These are phyloP conservation scores for Coniophora puteana DNA, from an alignment of 1,284 basidiomycete species.

Conservation along the genomic window DNA sequence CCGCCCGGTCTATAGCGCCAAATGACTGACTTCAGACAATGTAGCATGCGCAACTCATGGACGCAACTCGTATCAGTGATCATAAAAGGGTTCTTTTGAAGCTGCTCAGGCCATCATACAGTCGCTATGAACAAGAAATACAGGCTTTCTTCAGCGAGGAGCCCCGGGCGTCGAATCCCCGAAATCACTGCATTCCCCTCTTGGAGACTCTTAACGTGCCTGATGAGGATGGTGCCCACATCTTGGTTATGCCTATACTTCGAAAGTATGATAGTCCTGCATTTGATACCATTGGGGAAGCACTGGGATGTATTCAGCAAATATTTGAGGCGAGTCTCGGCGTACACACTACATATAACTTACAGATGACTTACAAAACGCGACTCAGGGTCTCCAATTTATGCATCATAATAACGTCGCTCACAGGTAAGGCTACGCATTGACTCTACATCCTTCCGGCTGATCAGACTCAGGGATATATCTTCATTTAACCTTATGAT, in stretches of 20 bases:
- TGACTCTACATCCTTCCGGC: too few species aligned
- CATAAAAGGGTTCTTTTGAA: constrained; percentile 28
- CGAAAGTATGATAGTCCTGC: constrained; percentile 18
- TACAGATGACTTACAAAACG: too few species aligned
- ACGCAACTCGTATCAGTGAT: constrained; percentile 30
- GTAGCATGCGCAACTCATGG: constrained; percentile 18
- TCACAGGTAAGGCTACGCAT: constrained; percentile 33
- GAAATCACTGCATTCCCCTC: constrained; percentile 33
- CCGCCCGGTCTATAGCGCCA: too few species aligned
- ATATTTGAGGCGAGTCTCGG: constrained; percentile 32
- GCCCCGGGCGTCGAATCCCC: constrained; percentile 11
- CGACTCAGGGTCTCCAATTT: constrained; percentile 37
- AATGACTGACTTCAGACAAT: too few species aligned
- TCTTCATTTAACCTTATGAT: constrained; percentile 37
- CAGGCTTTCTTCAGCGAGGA: constrained; percentile 16
- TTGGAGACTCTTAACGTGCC: constrained; percentile 23
- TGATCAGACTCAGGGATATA: too few species aligned
- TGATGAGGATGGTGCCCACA: constrained; percentile 6
- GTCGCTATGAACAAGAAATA: constrained; percentile 26
- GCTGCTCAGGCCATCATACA: constrained; percentile 5
- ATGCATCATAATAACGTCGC: constrained; percentile 35
- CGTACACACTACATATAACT: too few species aligned
- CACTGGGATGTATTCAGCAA: constrained; percentile 29
- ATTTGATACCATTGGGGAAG: constrained; percentile 32
- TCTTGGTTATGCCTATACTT: constrained; percentile 32